Percentiles rank a stretch among this genome's conserved stretches.
Evolutionary conservation across 2,329 filamentous ascomycete species (phyloP).

Genomic region (Fusarium algeriense): DNA sequence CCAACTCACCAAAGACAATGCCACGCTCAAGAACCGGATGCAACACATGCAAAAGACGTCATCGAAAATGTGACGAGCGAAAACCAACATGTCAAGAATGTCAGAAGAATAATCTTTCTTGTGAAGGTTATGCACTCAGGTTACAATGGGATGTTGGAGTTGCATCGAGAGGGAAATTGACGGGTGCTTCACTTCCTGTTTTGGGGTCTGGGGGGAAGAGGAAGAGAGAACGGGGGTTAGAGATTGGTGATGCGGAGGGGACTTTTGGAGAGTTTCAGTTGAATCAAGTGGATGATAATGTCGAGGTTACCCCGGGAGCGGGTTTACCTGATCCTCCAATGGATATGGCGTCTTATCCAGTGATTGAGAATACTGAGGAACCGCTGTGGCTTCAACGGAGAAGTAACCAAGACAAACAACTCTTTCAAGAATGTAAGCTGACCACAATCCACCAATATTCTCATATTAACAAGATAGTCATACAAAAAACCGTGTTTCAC

Average conservation of each 20-base stretch:
- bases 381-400: not conserved
- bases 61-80: constrained; percentile 41
- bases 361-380: not conserved
- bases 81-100: constrained; percentile 31
- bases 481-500: constrained; percentile 21
- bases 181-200: constrained; percentile 23
- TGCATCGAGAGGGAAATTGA: constrained; percentile 26
- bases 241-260: not conserved
- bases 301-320: not conserved
- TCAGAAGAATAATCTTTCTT: constrained; percentile 13
- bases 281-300: no score
- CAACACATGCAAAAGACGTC: constrained; percentile 36
- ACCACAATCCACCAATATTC: fast-evolving
- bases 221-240: no score
- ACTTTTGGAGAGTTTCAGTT: constrained; percentile 1
- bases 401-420: not conserved
- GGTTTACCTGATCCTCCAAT: not conserved
- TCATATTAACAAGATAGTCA: not conserved
- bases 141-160: constrained; percentile 34
- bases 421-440: constrained; percentile 8
- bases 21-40: constrained; percentile 36
- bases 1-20: not conserved
- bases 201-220: fast-evolving
- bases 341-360: not conserved
- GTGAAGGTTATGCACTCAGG: constrained; percentile 30